Evolutionary conservation across 148 eudicot genomes (phyloP).

Genomic region (Cornus suecica): DNA sequence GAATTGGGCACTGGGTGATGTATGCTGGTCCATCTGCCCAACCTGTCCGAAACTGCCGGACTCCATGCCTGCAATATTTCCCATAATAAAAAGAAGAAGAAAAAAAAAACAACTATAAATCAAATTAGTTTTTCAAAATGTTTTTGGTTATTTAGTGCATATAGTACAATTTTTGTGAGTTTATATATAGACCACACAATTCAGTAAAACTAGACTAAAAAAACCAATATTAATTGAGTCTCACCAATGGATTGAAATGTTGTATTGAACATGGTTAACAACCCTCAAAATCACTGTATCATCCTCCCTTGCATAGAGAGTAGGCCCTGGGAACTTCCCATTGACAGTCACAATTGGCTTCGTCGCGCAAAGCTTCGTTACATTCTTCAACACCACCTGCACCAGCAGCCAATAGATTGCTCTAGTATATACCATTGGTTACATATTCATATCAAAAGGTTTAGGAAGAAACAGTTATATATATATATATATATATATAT

Average conservation of each 20-base stretch:
- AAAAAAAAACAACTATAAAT: too few relatives aligned
- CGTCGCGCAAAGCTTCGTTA: slow-evolving; percentile 62
- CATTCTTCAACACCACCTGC: slow-evolving; percentile 62
- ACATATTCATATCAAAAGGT: too few relatives aligned
- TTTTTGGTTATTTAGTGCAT: not conserved
- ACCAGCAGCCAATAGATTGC: not conserved
- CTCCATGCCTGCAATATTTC: slow-evolving; percentile 60
- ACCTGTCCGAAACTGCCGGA: slow-evolving; percentile 63
- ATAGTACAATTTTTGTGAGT: not conserved
- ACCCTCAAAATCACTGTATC: slow-evolving; percentile 65
- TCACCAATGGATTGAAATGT: slow-evolving; percentile 74
- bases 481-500: too few relatives aligned
- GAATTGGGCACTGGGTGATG: slow-evolving; percentile 79
- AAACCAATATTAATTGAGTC: not conserved
- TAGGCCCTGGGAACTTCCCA: slow-evolving; percentile 77
- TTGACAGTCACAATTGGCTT: slow-evolving; percentile 72
- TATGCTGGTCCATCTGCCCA: slow-evolving; percentile 95
- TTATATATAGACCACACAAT: not conserved
- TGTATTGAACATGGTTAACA: slow-evolving; percentile 56
- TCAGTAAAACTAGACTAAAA: not conserved
- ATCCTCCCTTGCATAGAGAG: slow-evolving; percentile 71
- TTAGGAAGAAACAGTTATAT: too few relatives aligned
- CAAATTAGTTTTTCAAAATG: not conserved
- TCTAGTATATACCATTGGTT: too few relatives aligned
- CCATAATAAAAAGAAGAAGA: too few relatives aligned